These are phyloP conservation scores for Nemania serpens DNA, from an alignment of 2,329 filamentous ascomycete species.

Conservation along the genomic window DNA sequence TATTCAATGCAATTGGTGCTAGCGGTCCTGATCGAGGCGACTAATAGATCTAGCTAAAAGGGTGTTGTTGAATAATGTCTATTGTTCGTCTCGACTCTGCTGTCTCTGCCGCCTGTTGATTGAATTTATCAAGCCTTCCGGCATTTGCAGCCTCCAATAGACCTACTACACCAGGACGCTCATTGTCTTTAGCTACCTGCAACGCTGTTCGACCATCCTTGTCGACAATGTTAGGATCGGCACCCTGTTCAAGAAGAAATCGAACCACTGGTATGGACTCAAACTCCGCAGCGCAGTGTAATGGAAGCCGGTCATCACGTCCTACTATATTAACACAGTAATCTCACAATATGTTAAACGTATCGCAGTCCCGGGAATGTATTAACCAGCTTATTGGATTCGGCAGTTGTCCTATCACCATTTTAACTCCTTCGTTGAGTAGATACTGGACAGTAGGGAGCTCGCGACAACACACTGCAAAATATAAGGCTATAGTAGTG, in stretches of 20 bases:
- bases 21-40: too few species aligned
- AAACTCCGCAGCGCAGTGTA: slow-evolving; percentile 4
- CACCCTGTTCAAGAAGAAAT: slow-evolving; percentile 5
- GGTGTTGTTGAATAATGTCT: too few species aligned
- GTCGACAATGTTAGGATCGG: neutral
- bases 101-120: neutral
- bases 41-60: too few species aligned
- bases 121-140: neutral
- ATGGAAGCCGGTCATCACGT: neutral
- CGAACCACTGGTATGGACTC: neutral
- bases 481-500: neutral
- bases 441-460: too few species aligned
- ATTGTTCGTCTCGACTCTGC: neutral
- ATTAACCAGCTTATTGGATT: neutral
- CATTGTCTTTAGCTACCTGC: neutral
- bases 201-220: neutral
- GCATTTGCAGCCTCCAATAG: neutral
- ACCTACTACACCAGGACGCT: neutral
- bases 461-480: neutral
- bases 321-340: slow-evolving; percentile 1
- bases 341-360: neutral
- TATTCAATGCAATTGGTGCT: neutral
- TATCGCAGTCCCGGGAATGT: neutral
- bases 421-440: neutral
- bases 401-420: neutral